These are phyloP conservation scores for Annulohypoxylon truncatum DNA, from an alignment of 2,329 filamentous ascomycete genomes.

Conservation along the genomic window DNA sequence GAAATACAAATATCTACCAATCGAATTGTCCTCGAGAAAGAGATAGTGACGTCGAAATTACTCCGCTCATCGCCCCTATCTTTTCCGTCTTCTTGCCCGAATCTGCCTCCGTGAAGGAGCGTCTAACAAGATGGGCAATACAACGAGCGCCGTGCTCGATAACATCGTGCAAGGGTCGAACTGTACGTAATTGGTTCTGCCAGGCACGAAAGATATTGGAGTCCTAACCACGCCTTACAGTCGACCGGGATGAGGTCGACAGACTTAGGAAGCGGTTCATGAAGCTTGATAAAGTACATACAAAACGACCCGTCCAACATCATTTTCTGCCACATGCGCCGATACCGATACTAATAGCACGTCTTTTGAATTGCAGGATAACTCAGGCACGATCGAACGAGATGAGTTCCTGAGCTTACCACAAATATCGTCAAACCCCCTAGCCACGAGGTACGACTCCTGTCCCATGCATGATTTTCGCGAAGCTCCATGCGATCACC, in stretches of 20 bases:
- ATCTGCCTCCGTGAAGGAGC: constrained; percentile 38
- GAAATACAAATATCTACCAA: not conserved
- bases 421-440: constrained; percentile 96
- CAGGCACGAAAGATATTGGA: constrained; percentile 17
- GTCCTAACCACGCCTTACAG: constrained; percentile 59
- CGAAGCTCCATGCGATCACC: not conserved
- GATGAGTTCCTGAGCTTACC: constrained; percentile 97
- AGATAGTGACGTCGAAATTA: not conserved
- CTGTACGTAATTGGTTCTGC: constrained; percentile 69
- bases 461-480: not conserved
- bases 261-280: constrained; percentile 96
- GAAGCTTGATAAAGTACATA: constrained; percentile 96
- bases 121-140: constrained; percentile 70
- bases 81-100: not conserved
- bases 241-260: constrained; percentile 97
- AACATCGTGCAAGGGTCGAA: constrained; percentile 97
- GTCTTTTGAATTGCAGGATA: constrained; percentile 71
- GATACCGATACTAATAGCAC: constrained; percentile 23
- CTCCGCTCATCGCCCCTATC: not conserved
- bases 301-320: constrained; percentile 45
- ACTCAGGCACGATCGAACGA: constrained; percentile 97
- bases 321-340: not conserved
- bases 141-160: constrained; percentile 82
- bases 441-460: constrained; percentile 82
- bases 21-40: not conserved